A percentile compares a stretch with the other conserved stretches of the same genome.
Conservation (phyloP, 805 yeast genomes). For the Peterozyma xylosa region DNA sequence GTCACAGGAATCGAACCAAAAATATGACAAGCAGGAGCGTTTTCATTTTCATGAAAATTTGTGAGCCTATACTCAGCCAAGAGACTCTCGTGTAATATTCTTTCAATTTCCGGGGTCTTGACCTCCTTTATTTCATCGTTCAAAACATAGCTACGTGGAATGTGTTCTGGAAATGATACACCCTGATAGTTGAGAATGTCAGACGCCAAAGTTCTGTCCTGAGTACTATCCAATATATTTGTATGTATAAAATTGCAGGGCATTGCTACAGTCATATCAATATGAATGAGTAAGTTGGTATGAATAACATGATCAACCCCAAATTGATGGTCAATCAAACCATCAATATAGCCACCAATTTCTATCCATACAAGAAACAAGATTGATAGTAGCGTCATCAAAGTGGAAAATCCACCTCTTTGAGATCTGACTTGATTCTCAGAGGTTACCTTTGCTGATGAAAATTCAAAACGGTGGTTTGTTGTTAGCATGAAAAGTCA, state of each 20-base stretch:
- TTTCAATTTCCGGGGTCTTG: slow-evolving; percentile 57
- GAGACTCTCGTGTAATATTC: slow-evolving; percentile 55
- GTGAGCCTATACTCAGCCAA: slow-evolving; percentile 51
- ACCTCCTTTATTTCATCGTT: slow-evolving; percentile 37
- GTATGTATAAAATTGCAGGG: slow-evolving; percentile 76
- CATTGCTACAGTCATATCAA: slow-evolving; percentile 77
- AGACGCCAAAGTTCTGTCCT: slow-evolving; percentile 71
- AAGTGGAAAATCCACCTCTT: slow-evolving; percentile 71
- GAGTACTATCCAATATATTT: slow-evolving; percentile 69
- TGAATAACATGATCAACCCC: slow-evolving; percentile 57
- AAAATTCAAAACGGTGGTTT: not conserved
- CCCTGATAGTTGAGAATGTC: slow-evolving; percentile 72
- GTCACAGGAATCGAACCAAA: slow-evolving; percentile 80
- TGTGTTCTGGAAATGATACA: slow-evolving; percentile 32
- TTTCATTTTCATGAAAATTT: slow-evolving; percentile 37
- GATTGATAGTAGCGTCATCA: slow-evolving; percentile 53
- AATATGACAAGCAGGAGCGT: slow-evolving; percentile 78
- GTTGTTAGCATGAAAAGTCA: not conserved
- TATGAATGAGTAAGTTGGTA: slow-evolving; percentile 56
- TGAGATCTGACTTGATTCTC: slow-evolving; percentile 65
- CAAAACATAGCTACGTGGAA: slow-evolving; percentile 42
- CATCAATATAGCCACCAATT: slow-evolving; percentile 79
- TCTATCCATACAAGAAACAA: slow-evolving; percentile 76
- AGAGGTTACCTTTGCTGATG: slow-evolving; percentile 57
- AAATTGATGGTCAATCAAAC: slow-evolving; percentile 71